Evolutionary conservation across 192 early-diverging fungal genomes (phyloP).

Genomic region (Coemansia sp.): DNA sequence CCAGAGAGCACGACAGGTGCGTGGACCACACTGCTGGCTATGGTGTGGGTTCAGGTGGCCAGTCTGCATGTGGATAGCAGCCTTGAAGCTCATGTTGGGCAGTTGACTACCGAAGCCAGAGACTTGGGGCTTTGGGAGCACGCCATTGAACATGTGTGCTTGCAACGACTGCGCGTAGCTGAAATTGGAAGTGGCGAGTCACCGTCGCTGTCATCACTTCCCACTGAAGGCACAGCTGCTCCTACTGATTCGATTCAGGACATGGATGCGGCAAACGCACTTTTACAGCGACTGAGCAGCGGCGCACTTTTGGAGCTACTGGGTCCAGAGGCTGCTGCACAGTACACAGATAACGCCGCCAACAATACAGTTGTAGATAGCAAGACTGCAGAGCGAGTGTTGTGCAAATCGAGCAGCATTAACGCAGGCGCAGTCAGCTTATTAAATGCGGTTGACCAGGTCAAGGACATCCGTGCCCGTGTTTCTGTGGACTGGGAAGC

Average conservation of each 20-base stretch:
- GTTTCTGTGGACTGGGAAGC: slow-evolving; percentile 52
- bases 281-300: slow-evolving; percentile 12
- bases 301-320: slow-evolving; percentile 10
- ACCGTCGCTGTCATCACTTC: not conserved
- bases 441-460: slow-evolving; percentile 23
- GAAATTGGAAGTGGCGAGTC: not conserved
- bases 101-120: slow-evolving; percentile 13
- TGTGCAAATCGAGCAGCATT: slow-evolving; percentile 9
- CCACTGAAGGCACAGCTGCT: not conserved
- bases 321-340: slow-evolving; percentile 1
- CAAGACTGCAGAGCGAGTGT: slow-evolving; percentile 18
- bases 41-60: slow-evolving; percentile 27
- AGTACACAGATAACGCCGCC: not conserved
- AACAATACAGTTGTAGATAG: not conserved
- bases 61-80: not conserved
- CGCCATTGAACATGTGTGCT: slow-evolving; percentile 26
- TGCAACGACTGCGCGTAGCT: slow-evolving; percentile 4
- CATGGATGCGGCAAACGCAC: not conserved
- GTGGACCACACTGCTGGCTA: slow-evolving; percentile 33
- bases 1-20: slow-evolving; percentile 12
- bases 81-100: slow-evolving; percentile 11
- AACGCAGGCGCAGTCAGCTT: not conserved
- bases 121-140: slow-evolving; percentile 25
- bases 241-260: not conserved
- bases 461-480: slow-evolving; percentile 42